Base-by-base conservation (phyloP, 2,329 filamentous ascomycete genomes). In the Cladosporium sp. region DNA sequence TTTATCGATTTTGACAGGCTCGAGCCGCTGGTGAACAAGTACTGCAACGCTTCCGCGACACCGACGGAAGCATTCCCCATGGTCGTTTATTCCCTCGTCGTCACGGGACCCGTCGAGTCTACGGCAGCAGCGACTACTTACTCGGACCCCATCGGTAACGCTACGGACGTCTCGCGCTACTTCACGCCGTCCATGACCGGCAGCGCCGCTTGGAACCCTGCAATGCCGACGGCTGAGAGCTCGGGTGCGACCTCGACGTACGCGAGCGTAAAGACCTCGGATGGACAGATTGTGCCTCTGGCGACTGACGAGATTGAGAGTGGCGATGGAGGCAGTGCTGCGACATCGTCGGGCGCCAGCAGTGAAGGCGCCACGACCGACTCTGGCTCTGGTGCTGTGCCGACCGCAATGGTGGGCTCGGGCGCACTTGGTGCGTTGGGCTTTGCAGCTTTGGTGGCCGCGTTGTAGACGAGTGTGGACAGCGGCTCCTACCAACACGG, bases 111-210 rank as follows among this genome's bases (percentile, higher is more conserved):
- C 35, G 13, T 14, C 11, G 16, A 41, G 11, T 19, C 37, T 14
- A 10, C 38, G n/a, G 37, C n/a, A 10, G 40, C 45, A 5, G 43
- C 51, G 11, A 46, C 50, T 13, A 53, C 56, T 4, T 57, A 58
- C 49, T 60, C 59, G 22, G 63, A 66, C 48, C 59, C 63, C 8
- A 58, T 66, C 31, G 61, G 59, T 19, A 63, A 61, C 49, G 54
- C 57, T 44, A 66, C 63, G 13, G 63, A 55, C 6, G 61, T 63
- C n/a, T 60, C 58, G 35, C 53, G 55, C 9, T 66, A 66, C 50
- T 65, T 46, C 52, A 66, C 61, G 4, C 57, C 62, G 3, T 56
- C 56, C 3, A 56, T 64, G 10, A 66, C 63, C 19, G 63, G 63
- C 14, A 10, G 54, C 32, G 16, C 48, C 9, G 40, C 40, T 9